Evolutionary conservation across 768 basidiomycete genomes (phyloP).

Genomic region (Pleurotus tuber-regium): DNA sequence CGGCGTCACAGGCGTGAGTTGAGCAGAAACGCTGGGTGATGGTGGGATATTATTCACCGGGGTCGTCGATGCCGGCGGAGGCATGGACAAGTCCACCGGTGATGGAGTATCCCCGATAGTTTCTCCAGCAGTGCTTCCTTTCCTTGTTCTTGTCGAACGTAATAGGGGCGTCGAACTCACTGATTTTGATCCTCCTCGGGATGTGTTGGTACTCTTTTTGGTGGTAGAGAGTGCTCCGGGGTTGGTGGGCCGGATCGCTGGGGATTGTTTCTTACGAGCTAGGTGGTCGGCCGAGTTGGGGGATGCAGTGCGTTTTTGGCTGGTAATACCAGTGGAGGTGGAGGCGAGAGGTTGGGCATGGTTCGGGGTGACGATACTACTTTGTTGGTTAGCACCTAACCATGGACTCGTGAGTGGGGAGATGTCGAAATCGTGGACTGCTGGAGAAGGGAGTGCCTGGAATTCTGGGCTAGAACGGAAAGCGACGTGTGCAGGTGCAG

Average conservation of each 20-base stretch:
- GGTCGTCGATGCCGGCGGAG: conserved; percentile 60
- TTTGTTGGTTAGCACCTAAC: conserved; percentile 58
- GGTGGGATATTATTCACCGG: conserved; percentile 4
- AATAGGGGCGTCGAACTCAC: conserved; percentile 61
- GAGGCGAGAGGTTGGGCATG: conserved; percentile 15
- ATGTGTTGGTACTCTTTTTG: conserved; percentile 29
- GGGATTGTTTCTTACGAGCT: conserved; percentile 54
- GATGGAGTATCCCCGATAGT: conserved; percentile 65
- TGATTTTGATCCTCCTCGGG: conserved; percentile 36
- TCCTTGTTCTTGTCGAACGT: conserved; percentile 40
- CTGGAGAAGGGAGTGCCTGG: conserved; percentile 36
- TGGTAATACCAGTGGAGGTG: conserved; percentile 19
- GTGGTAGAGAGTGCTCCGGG: conserved; percentile 20
- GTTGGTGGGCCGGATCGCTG: conserved; percentile 40
- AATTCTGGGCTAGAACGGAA: conserved; percentile 47
- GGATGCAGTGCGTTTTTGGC: conserved; percentile 53
- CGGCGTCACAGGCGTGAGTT: conserved; percentile 80
- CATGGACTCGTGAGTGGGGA: conserved; percentile 82
- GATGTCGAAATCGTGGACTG: conserved; percentile 68
- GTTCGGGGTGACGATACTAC: conserved; percentile 12
- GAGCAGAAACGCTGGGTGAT: conserved; percentile 20
- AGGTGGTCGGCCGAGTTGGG: conserved; percentile 52
- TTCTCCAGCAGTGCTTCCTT: conserved; percentile 39
- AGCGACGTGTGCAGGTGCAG: conserved; percentile 74
- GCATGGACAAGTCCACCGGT: conserved; percentile 88